Base-by-base conservation (phyloP, 805 yeast genomes). In the Ogataea sp. region DNA sequence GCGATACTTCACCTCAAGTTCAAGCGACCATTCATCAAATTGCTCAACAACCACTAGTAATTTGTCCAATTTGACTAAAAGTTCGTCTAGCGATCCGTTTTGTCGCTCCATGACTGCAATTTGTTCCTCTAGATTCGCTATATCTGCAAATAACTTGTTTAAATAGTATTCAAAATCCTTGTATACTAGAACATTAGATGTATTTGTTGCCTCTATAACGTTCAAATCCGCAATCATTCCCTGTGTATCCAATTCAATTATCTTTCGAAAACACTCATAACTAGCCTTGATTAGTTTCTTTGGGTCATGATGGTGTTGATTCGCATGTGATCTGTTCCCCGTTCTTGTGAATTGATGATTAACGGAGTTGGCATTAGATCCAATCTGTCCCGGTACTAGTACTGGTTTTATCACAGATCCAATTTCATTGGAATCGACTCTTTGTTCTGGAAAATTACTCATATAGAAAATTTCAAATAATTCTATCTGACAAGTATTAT, bases 21-120 rank as follows among this genome's bases (percentile, higher is more conserved):
- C 84, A 20, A 63, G 56, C 6, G 80, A 67, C 75, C 83, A 79
- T 43, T 68, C 72, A 41, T 80, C 84, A 27, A 83, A 49, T 45
- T 83, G 88, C 20, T 60, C 58, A 10, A 73, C 68, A 3, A 83
- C 45, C 2, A 50, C 55, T 36, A 71, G 75, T 25, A 78, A 53
- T 29, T 64, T 63, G 3, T 53, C 59, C 2, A 72, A 64, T 27
- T 59, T 52, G 2, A 45, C 33, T 38, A 68, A 73, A 13, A 70
- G 34, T 7, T 38, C 38, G 14, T 46, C 50, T 9, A 69, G 31
- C n/a, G 54, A 44, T 44, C 44, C 49, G 4, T 43, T 43, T 15
- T 61, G 42, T 55, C 46, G 39, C 48, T 51, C 40, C 39, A 49
- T 17, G 35, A 40, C 40, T 53, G 53, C 37, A 40, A 35, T 10